phyloP scores from a whole-genome alignment of 148 eudicot species.

The Mesembryanthemum crystallinum region DNA sequence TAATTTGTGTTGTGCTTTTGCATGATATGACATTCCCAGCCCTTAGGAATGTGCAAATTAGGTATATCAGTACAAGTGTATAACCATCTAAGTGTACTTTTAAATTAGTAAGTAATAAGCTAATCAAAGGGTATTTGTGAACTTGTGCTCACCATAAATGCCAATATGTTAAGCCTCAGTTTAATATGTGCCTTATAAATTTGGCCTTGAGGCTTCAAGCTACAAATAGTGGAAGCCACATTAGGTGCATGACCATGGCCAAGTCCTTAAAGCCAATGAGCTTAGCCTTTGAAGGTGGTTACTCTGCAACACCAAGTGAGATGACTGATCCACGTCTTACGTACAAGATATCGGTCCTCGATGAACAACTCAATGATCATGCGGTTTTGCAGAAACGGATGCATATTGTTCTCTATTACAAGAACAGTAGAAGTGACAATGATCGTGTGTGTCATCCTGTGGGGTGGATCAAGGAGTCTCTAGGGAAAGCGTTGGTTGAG shows the following conservation, averaged over 20 bases:
- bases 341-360: background rate
- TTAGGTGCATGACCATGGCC: background rate
- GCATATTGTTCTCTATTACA: conserved; percentile 35
- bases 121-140: no score
- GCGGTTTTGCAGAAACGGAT: conserved; percentile 19
- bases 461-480: conserved; percentile 40
- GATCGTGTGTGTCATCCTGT: conserved; percentile 42
- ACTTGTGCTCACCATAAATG: no score
- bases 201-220: no score
- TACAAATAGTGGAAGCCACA: no score
- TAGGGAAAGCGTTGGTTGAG: conserved; percentile 36
- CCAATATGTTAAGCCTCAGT: no score
- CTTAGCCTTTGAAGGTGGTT: background rate
- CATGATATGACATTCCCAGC: no score
- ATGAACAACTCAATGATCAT: background rate
- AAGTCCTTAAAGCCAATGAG: background rate
- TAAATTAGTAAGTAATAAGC: no score
- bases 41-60: no score
- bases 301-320: conserved; percentile 1
- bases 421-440: conserved; percentile 15
- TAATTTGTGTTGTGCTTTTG: no score
- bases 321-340: conserved; percentile 8
- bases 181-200: no score
- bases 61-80: no score
- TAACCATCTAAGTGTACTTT: no score